Conservation (phyloP, 208 protist species). For the Acanthamoeba culbertsoni region DNA sequence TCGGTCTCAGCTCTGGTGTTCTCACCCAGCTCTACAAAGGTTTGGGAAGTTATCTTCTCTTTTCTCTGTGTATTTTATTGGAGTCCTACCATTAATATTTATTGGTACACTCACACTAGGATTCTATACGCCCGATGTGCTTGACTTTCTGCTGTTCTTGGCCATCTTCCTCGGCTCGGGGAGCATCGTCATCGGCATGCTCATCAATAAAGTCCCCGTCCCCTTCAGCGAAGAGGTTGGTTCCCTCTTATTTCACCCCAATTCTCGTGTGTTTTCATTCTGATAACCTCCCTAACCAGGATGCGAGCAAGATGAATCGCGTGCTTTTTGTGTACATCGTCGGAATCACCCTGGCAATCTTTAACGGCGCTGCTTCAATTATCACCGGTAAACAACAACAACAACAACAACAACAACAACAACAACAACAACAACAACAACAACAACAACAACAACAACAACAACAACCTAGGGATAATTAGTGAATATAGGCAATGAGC, state of each 20-base stretch:
- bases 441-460: too few relatives aligned
- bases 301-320: background rate
- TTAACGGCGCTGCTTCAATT: background rate
- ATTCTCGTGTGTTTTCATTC: too few relatives aligned
- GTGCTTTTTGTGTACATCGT: background rate
- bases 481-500: too few relatives aligned
- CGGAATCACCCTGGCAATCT: background rate
- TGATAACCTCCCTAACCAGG: background rate
- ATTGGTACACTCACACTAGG: background rate
- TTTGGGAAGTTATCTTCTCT: background rate
- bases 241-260: background rate
- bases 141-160: background rate
- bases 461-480: too few relatives aligned
- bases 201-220: background rate
- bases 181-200: background rate
- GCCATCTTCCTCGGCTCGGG: background rate
- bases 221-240: background rate
- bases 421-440: too few relatives aligned
- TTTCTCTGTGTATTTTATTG: background rate
- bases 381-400: background rate
- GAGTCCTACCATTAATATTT: background rate
- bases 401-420: too few relatives aligned
- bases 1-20: conserved; percentile 34
- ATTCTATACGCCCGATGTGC: background rate
- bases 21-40: conserved; percentile 34